Base-by-base conservation (phyloP, 306 rosid species). In the Pueraria montana region DNA sequence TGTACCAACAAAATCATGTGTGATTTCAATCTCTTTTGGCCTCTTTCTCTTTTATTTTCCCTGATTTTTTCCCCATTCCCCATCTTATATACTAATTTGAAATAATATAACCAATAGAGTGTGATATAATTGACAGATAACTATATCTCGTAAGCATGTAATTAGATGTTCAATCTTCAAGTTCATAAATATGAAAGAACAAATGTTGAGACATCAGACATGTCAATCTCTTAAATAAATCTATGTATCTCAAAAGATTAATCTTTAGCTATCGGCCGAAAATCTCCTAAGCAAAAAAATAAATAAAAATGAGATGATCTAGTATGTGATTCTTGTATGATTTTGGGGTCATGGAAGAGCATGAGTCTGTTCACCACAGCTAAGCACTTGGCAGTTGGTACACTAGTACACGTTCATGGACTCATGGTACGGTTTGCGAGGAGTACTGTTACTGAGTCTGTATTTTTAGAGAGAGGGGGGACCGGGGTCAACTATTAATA, bases 371-470 rank as follows among this genome's bases (percentile, higher is more conserved):
- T 82, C 79, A 68, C 46, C 85, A 85, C 81, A 84, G 78, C 87
- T 80, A 14, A 80, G 78, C 90, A 85, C 36, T 74, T 14, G 68
- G 82, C 21, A 61, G 73, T 76, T 43, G 87, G 93, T 81, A 86
- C 81, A 26, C 21, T 45, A 36, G 84, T 84, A 84, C 84, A 74
- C 32, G 65, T 42, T 65, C 30, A 77, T 73, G 82, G 87, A 68
- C 55, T 71, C 24, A 17, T 46, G 71, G 89, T 88, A 86, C 90
- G 88, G 88, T 73, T 61, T 68, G 63, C n/a, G 6, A 64, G 52
- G 18, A 11, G 85, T 70, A 78, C 76, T 72, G 73, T 83, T 79
- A 68, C 55, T 77, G 59, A 88, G 74, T 85, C 89, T 86, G 88
- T 86, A 77, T 69, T 75, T 50, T 58, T 58, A 76, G 74, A 61